Evolutionary conservation across 345 rosid species (phyloP).

Genomic region (Dimocarpus longan): DNA sequence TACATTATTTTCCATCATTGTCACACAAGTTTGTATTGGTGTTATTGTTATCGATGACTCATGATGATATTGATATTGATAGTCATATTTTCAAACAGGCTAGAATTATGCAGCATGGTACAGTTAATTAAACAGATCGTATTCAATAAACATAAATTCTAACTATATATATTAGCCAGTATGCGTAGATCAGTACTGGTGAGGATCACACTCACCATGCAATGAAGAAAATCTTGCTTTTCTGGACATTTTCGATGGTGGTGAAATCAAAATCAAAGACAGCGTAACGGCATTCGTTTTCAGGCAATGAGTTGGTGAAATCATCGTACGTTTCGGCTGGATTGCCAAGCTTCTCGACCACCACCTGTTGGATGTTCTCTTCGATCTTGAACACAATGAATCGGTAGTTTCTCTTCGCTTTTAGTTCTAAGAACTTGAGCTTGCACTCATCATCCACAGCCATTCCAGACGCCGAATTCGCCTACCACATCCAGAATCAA

Average conservation of each 20-base stretch:
- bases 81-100: no score
- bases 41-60: no score
- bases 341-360: constrained; percentile 56
- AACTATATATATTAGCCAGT: no score
- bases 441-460: constrained; percentile 76
- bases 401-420: constrained; percentile 64
- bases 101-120: no score
- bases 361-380: constrained; percentile 61
- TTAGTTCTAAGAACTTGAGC: constrained; percentile 68
- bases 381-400: constrained; percentile 70
- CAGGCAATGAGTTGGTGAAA: constrained; percentile 56
- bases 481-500: constrained; percentile 32
- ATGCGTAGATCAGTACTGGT: no score
- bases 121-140: no score
- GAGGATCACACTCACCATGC: constrained; percentile 48
- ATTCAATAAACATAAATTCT: no score
- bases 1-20: no score
- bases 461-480: constrained; percentile 76
- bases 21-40: no score
- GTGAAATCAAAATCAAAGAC: constrained; percentile 58
- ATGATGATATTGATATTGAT: no score
- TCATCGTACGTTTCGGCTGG: constrained; percentile 60
- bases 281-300: constrained; percentile 64
- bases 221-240: constrained; percentile 76
- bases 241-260: constrained; percentile 67